Evolutionary conservation across 2,329 filamentous ascomycete genomes (phyloP), one percentile per base, ranked within the genome.

Genomic region (Xylariaceae sp.): DNA sequence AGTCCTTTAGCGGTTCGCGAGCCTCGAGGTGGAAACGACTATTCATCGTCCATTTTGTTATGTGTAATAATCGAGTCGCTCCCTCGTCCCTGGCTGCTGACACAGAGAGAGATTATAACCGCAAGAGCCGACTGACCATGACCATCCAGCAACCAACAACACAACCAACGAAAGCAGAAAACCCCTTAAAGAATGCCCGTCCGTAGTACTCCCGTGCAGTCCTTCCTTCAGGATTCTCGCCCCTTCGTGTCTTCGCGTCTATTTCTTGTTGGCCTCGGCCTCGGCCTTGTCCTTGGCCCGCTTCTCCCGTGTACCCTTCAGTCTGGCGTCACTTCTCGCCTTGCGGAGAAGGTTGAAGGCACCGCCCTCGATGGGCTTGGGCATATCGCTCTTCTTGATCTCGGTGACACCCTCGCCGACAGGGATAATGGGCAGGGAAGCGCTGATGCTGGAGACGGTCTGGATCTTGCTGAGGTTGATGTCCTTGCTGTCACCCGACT

Each of bases 401-500:
- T 90, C 87, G 73, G 79, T 81, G 79, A 94, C 74, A 73, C 83
- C 87, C 68, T 84, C 73, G 73, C 82, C 80, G 73, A 83, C 78
- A 79, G 88, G 84, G 78, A 80, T 80, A 79, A 96, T 89, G 75
- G 92, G 91, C 73, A 96, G 82, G 69, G 82, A 76, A 66, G 82
- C 76, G 74, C 78, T 75, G 72, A 87, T 74, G 74, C 76, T 80
- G 66, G 78, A 74, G 69, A 81, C 79, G 75, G 81, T 84, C 74
- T 84, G 79, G 76, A 86, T 86, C 72, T 87, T 89, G 76, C 78
- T 79, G 68, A 83, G 74, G 81, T 95, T 87, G 88, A 67, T 68
- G 74, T 94, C 90, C 77, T 91, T 91, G 79, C 89, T 89, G 82
- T 96, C 92, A 79, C 91, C 91, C 78, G 90, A 89, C 91, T 96